These are phyloP conservation scores for Priceomyces medius DNA, from an alignment of 805 yeast genomes.

Conservation along the genomic window DNA sequence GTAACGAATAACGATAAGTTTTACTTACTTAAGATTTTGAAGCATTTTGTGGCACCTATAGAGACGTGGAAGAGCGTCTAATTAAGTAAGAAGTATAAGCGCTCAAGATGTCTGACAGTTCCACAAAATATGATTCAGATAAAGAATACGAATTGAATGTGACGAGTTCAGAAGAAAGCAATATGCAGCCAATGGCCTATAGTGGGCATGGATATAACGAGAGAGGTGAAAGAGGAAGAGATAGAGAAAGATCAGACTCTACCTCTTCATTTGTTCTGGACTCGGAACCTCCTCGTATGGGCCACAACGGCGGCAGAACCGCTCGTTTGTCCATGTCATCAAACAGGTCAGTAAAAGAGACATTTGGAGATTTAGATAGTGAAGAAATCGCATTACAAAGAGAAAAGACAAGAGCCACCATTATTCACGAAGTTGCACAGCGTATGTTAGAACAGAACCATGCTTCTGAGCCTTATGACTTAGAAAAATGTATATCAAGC, in stretches of 20 bases:
- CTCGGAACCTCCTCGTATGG: constrained; percentile 17
- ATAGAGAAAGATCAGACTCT: constrained; percentile 15
- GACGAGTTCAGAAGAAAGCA: constrained; percentile 4
- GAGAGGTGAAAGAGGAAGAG: not conserved
- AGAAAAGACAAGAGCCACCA: constrained; percentile 29
- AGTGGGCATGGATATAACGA: not conserved
- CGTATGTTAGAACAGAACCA: constrained; percentile 14
- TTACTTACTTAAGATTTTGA: too few relatives aligned
- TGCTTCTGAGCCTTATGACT: constrained; percentile 3
- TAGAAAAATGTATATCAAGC: constrained; percentile 9
- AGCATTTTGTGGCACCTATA: not conserved
- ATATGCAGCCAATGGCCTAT: constrained; percentile 6
- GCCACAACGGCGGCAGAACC: constrained; percentile 14
- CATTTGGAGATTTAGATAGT: constrained; percentile 31
- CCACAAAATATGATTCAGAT: constrained; percentile 3
- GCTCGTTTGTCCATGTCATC: not conserved
- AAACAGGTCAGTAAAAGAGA: constrained; percentile 24
- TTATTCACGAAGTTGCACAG: constrained; percentile 24
- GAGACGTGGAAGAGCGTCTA: too few relatives aligned
- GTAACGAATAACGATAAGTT: too few relatives aligned
- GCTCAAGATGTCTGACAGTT: not conserved
- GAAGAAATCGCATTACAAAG: constrained; percentile 31
- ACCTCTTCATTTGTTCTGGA: constrained; percentile 14
- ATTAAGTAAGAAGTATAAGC: too few relatives aligned
- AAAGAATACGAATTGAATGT: constrained; percentile 5